phyloP scores from a whole-genome alignment of 2,329 filamentous ascomycete genomes.

The Penicillium sp. region DNA sequence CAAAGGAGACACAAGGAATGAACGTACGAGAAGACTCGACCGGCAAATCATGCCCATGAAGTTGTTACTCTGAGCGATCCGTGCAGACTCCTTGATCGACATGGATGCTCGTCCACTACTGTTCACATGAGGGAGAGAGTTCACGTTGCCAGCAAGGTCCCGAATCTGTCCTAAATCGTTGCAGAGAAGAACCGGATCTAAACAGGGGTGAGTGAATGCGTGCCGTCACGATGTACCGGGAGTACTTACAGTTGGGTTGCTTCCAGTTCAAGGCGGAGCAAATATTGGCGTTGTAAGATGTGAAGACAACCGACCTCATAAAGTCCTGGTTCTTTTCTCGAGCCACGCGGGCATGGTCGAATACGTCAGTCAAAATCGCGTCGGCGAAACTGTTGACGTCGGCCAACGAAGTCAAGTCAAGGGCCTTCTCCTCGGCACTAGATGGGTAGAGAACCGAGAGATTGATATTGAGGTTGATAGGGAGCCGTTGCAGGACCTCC shows the following conservation, averaged over 20 bases:
- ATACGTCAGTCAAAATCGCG: slow-evolving; percentile 74
- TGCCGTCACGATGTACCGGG: neutral
- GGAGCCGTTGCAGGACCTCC: slow-evolving; percentile 69
- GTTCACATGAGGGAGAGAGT: slow-evolving; percentile 42
- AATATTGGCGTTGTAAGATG: slow-evolving; percentile 81
- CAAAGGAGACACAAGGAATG: neutral
- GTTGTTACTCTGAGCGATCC: slow-evolving; percentile 91
- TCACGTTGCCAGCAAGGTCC: slow-evolving; percentile 35
- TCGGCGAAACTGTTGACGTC: slow-evolving; percentile 88
- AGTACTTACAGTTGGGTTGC: slow-evolving; percentile 76
- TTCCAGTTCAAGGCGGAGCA: slow-evolving; percentile 98
- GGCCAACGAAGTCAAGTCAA: slow-evolving; percentile 66
- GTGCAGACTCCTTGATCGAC: slow-evolving; percentile 90
- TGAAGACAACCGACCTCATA: slow-evolving; percentile 85
- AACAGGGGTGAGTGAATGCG: neutral
- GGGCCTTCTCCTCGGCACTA: slow-evolving; percentile 61
- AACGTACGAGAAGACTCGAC: slow-evolving; percentile 72
- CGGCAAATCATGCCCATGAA: slow-evolving; percentile 96
- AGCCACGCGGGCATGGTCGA: slow-evolving; percentile 75
- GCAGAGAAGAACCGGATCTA: slow-evolving; percentile 85
- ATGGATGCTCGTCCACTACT: slow-evolving; percentile 67
- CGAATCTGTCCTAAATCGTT: slow-evolving; percentile 69
- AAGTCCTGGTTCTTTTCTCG: slow-evolving; percentile 63
- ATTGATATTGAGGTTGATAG: slow-evolving; percentile 77
- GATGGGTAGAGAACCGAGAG: slow-evolving; percentile 88